A percentile compares a stretch with the other conserved stretches of the same genome.
Evolutionary conservation across 2,329 filamentous ascomycete genomes (phyloP).

Genomic region (Gaeumannomyces tritici): DNA sequence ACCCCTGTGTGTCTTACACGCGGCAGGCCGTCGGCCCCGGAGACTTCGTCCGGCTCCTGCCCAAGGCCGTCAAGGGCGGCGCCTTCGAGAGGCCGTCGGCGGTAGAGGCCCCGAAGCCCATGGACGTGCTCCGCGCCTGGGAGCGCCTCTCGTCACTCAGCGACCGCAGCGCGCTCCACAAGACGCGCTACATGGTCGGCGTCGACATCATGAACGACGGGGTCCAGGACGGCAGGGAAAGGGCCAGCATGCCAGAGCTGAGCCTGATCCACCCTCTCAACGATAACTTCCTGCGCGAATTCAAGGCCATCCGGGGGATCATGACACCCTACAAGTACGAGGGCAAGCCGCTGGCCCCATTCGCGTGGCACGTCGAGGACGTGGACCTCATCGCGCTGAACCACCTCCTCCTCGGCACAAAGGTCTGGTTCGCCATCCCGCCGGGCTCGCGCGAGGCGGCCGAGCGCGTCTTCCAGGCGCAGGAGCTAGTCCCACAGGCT

Average conservation of each 20-base stretch:
- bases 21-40: background rate
- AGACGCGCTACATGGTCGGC: constrained; percentile 1
- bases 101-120: too few relatives aligned
- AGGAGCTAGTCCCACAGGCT: background rate
- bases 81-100: background rate
- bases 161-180: background rate
- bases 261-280: background rate
- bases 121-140: background rate
- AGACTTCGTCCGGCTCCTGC: background rate
- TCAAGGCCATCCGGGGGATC: background rate
- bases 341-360: constrained; percentile 1
- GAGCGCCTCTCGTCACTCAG: background rate
- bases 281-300: background rate
- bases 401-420: background rate
- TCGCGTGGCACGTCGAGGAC: constrained; percentile 4
- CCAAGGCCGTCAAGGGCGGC: background rate
- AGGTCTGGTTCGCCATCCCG: constrained; percentile 2
- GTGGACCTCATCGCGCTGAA: background rate
- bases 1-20: background rate
- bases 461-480: background rate
- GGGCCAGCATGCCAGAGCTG: background rate
- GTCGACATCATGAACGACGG: background rate
- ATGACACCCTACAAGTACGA: constrained; percentile 2
- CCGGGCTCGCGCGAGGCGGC: background rate
- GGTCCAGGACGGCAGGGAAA: background rate